Percentiles rank a stretch among this genome's conserved stretches.
phyloP scores from a whole-genome alignment of 768 basidiomycete genomes.

The Infundibulicybe gibba region DNA sequence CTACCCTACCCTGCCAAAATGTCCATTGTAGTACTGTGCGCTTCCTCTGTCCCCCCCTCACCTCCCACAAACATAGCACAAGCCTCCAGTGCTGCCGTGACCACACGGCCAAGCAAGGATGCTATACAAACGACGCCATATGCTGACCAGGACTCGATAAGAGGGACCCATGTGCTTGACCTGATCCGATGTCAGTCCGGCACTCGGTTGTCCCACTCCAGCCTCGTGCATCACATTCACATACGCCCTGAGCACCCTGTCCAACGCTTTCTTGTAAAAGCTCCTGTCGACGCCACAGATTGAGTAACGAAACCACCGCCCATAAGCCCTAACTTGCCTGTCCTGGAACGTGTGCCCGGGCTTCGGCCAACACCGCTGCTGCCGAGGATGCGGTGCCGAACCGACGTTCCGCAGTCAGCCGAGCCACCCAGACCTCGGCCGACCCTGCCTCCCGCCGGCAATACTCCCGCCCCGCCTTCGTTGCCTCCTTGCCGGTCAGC shows the following conservation, averaged over 20 bases:
- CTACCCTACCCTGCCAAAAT: too few relatives aligned
- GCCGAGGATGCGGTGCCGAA: conserved; percentile 18
- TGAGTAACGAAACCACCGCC: too few relatives aligned
- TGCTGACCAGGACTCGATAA: too few relatives aligned
- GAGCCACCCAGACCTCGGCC: conserved; percentile 48
- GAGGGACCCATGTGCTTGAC: conserved; percentile 28
- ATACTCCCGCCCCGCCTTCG: conserved; percentile 39
- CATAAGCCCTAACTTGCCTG: conserved; percentile 19
- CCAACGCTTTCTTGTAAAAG: conserved; percentile 39
- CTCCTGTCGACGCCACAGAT: too few relatives aligned
- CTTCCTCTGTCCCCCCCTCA: too few relatives aligned
- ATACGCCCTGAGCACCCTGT: conserved; percentile 51
- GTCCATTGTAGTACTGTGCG: too few relatives aligned
- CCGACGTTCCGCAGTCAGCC: conserved; percentile 40
- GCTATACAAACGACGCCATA: background rate
- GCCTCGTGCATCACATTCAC: conserved; percentile 26
- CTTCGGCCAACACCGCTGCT: conserved; percentile 38
- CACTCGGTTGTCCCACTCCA: conserved; percentile 8
- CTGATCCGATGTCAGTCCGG: conserved; percentile 27
- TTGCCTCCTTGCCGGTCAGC: conserved; percentile 14
- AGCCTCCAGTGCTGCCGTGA: too few relatives aligned
- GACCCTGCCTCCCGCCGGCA: conserved; percentile 30
- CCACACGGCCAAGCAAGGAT: background rate
- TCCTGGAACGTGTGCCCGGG: conserved; percentile 31
- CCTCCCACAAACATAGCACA: too few relatives aligned